Evolutionary conservation across 805 yeast species (phyloP), one percentile per base, ranked within the genome.

Genomic region (Suhomyces pyralidae): DNA sequence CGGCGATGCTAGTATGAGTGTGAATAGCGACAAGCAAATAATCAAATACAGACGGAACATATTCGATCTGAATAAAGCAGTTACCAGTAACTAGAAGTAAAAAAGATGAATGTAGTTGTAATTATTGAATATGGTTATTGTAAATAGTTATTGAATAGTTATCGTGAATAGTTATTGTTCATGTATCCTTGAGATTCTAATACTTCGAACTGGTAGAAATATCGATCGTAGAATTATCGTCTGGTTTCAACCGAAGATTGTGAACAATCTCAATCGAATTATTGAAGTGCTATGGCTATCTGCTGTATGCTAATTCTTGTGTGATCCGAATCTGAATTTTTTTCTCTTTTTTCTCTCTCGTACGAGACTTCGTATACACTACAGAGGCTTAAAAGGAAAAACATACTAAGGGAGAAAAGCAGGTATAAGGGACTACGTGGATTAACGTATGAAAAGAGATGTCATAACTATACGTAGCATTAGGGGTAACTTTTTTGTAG

Each of bases 1-100:
- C 17, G 66, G 65, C 10, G 57, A 49, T 1, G 60, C 59, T 17
- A 28, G 12, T 5, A 53, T 55, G 19, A 54, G n/a, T n/a, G 54
- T 36, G 20, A 49, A 8, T 8, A 55, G 12, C 45, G 48, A 32
- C 50, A 50, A 50, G 17, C 49, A 22, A 7, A 49, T 12, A 10
- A 54, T 19, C 17, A 42, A 44, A 17, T 30, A 19, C 5, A 44
- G 8, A 22, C 25, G 25, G 7, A 22, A 22, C 25, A 22, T 22
- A 22, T 22, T 22, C 25, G 7, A 22, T 22, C 25, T 22, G 25
- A 3, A 4, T 20, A 5, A 22, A 22, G 25, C 25, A 38, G 42
- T 38, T 38, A 38, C 42, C 42, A 17, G 42, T 38, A 38, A 38
- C 42, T 19, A 19, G 24, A n/a, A 38, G 42, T 38, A 38, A 38